Conservation (phyloP, 495 filamentous ascomycete species). For the Aspergillus cavernicola region DNA sequence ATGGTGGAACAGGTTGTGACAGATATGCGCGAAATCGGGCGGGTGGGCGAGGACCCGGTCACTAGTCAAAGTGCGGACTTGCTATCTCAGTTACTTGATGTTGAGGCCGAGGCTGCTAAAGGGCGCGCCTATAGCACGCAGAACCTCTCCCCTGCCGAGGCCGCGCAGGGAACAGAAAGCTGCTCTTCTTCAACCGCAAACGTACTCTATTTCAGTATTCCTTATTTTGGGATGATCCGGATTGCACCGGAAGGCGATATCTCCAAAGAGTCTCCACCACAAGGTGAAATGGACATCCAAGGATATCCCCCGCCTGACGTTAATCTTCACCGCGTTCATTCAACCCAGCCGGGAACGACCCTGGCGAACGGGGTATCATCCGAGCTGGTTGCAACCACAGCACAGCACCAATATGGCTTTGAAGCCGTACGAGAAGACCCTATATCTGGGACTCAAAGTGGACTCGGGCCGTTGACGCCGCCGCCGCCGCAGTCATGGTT, state of each 20-base stretch:
- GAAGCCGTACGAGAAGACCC: no score
- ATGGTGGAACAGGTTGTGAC: slow-evolving; percentile 39
- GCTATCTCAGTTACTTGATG: slow-evolving; percentile 22
- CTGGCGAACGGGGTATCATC: no score
- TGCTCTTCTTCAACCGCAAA: not conserved
- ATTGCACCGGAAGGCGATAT: not conserved
- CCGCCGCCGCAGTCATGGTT: not conserved
- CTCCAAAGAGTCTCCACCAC: not conserved
- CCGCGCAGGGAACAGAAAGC: not conserved
- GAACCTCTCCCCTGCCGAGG: not conserved
- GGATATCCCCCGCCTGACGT: no score
- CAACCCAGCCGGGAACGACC: no score
- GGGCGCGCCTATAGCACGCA: slow-evolving; percentile 9
- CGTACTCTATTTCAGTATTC: slow-evolving; percentile 27
- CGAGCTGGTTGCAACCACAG: no score
- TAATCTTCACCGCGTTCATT: no score
- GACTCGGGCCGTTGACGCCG: not conserved
- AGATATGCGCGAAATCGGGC: slow-evolving; percentile 11
- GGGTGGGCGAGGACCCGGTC: slow-evolving; percentile 15
- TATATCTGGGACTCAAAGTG: no score
- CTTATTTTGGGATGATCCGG: slow-evolving; percentile 33
- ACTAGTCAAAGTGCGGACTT: slow-evolving; percentile 33
- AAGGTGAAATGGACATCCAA: not conserved
- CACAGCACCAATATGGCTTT: no score
- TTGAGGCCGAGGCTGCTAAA: slow-evolving; percentile 21